A percentile compares a stretch with the other conserved stretches of the same genome.
Conservation (phyloP, 768 basidiomycete genomes). For the Hypholoma sublateritium region DNA sequence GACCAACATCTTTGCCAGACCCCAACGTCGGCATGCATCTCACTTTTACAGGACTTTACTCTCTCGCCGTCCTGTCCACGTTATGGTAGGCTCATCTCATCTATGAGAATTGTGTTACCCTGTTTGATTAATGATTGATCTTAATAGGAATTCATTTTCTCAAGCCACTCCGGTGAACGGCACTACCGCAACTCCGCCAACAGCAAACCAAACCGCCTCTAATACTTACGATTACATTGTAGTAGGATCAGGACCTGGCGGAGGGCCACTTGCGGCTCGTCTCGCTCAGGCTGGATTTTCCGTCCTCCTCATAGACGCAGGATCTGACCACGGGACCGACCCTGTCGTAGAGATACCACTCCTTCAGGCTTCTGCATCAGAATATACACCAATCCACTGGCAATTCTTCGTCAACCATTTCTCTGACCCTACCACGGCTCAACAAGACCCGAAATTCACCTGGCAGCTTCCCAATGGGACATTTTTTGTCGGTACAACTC, state of each 20-base stretch:
- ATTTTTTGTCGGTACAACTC: conserved; percentile 3
- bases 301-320: conserved; percentile 6
- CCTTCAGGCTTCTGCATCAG: background rate
- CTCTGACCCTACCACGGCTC: background rate
- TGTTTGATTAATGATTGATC: too few species aligned
- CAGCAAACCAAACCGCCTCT: background rate
- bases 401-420: conserved; percentile 4
- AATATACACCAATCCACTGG: conserved; percentile 5
- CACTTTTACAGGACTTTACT: too few species aligned
- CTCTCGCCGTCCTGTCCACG: too few species aligned
- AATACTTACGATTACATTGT: conserved; percentile 5
- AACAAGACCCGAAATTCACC: conserved; percentile 6
- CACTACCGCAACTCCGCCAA: background rate
- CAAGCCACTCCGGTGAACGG: too few species aligned
- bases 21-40: too few species aligned
- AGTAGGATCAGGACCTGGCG: conserved; percentile 6
- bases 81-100: too few species aligned
- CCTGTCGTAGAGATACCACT: background rate
- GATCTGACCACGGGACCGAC: background rate
- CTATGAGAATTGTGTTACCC: too few species aligned
- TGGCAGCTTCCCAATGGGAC: conserved; percentile 1
- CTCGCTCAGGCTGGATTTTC: conserved; percentile 7
- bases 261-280: conserved; percentile 5
- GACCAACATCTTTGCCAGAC: too few species aligned
- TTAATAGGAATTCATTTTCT: too few species aligned